A percentile compares a stretch with the other conserved stretches of the same genome.
phyloP scores from a whole-genome alignment of 2,329 filamentous ascomycete genomes.

The Aspergillus ustus region DNA sequence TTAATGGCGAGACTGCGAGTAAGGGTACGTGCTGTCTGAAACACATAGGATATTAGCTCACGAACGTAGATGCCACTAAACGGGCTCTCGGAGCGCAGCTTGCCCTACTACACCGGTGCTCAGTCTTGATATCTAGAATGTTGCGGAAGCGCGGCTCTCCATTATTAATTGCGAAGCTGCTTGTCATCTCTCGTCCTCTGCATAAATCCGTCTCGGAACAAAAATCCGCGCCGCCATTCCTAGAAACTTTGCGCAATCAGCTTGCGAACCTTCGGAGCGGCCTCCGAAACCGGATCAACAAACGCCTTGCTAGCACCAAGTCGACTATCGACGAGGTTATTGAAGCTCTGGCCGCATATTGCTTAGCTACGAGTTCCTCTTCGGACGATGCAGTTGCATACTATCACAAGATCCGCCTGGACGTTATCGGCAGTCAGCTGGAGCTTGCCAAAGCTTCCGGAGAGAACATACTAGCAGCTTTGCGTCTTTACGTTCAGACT shows the following conservation, averaged over 20 bases:
- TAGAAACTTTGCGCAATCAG: conserved; percentile 68
- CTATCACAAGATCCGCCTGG: conserved; percentile 74
- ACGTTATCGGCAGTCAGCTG: conserved; percentile 69
- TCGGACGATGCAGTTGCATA: conserved; percentile 77
- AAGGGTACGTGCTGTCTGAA: conserved; percentile 33
- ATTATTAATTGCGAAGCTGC: conserved; percentile 68
- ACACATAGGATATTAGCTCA: conserved; percentile 20
- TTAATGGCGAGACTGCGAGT: conserved; percentile 41
- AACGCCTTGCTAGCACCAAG: conserved; percentile 51
- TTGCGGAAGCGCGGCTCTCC: conserved; percentile 57
- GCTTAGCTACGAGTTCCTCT: conserved; percentile 78
- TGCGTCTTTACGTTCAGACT: conserved; percentile 77
- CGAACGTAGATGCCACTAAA: conserved; percentile 44
- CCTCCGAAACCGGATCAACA: conserved; percentile 68
- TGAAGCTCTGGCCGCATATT: conserved; percentile 79
- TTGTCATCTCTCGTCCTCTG: conserved; percentile 76
- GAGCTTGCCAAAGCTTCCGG: conserved; percentile 55
- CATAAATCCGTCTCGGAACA: conserved; percentile 71
- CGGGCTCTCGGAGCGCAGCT: conserved; percentile 60
- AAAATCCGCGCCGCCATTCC: conserved; percentile 51
- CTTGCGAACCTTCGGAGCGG: conserved; percentile 66
- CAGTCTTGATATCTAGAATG: conserved; percentile 57
- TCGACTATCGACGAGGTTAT: conserved; percentile 59
- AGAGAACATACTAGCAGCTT: conserved; percentile 63
- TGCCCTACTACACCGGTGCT: conserved; percentile 61